Conservation (phyloP, 148 eudicot species). For the Arctostaphylos glauca region DNA sequence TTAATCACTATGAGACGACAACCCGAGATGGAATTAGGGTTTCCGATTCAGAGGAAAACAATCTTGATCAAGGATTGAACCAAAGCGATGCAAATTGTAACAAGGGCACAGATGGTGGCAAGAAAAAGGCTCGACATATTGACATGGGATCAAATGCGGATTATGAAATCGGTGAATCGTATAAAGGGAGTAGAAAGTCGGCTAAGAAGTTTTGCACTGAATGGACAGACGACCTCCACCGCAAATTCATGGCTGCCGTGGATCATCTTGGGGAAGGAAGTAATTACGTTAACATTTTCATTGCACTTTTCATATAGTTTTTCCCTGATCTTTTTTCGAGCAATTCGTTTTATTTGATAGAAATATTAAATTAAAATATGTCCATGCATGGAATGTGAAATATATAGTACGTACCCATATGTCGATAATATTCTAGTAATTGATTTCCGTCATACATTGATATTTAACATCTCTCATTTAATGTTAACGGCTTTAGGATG, state of each 20-base stretch:
- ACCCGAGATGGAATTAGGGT: neutral
- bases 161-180: neutral
- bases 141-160: neutral
- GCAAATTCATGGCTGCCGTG: constrained; percentile 16
- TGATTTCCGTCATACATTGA: too few species aligned
- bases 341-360: too few species aligned
- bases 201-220: neutral
- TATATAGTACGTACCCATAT: too few species aligned
- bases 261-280: constrained; percentile 19
- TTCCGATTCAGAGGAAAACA: neutral
- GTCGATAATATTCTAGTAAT: too few species aligned
- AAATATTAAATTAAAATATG: too few species aligned
- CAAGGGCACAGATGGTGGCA: neutral
- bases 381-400: too few species aligned
- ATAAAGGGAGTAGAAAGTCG: too few species aligned
- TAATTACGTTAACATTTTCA: neutral
- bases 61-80: neutral
- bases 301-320: neutral
- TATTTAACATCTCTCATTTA: neutral
- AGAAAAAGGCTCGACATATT: neutral
- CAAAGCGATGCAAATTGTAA: neutral
- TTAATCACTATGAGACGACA: neutral
- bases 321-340: too few species aligned
- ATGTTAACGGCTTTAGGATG: constrained; percentile 1
- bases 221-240: constrained; percentile 18